Conservation (phyloP, 1,139 yeast species). For the Neolecta irregularis region DNA sequence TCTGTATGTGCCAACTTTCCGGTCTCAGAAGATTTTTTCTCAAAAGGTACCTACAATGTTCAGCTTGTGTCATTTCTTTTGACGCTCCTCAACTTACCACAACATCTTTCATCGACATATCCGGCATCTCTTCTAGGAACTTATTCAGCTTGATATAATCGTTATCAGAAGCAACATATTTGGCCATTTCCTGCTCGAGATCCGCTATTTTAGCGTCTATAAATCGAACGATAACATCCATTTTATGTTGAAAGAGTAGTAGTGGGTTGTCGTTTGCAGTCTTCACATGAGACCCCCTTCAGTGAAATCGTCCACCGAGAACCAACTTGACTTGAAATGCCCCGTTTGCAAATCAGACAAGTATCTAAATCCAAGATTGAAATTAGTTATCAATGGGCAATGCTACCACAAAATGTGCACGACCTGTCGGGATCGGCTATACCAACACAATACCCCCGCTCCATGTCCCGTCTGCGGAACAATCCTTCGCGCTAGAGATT, state of each 20-base stretch:
- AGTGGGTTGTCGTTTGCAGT: too few species aligned
- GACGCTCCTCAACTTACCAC: too few species aligned
- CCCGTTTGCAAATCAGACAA: constrained; percentile 95
- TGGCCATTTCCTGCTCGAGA: too few species aligned
- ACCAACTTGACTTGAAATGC: constrained; percentile 49
- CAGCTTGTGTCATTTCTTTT: neutral
- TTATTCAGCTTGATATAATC: too few species aligned
- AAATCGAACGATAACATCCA: too few species aligned
- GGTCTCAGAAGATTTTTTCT: neutral
- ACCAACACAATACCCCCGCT: constrained; percentile 38
- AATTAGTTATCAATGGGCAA: constrained; percentile 83
- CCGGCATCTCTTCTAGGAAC: too few species aligned
- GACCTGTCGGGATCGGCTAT: constrained; percentile 82
- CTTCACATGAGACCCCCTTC: too few species aligned
- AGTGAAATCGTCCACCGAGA: too few species aligned
- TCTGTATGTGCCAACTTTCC: constrained; percentile 1
- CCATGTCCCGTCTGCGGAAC: constrained; percentile 87
- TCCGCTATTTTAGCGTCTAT: too few species aligned
- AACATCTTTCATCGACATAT: too few species aligned
- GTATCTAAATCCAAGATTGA: constrained; percentile 86
- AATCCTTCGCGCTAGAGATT: constrained; percentile 70
- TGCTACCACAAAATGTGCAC: constrained; percentile 97
- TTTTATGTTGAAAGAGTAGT: too few species aligned
- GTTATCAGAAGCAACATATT: too few species aligned
- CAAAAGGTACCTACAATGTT: constrained; percentile 1